Evolutionary conservation across 768 basidiomycete species (phyloP), one percentile per base, ranked within the genome.

Genomic region (Kwoniella bestiolae): DNA sequence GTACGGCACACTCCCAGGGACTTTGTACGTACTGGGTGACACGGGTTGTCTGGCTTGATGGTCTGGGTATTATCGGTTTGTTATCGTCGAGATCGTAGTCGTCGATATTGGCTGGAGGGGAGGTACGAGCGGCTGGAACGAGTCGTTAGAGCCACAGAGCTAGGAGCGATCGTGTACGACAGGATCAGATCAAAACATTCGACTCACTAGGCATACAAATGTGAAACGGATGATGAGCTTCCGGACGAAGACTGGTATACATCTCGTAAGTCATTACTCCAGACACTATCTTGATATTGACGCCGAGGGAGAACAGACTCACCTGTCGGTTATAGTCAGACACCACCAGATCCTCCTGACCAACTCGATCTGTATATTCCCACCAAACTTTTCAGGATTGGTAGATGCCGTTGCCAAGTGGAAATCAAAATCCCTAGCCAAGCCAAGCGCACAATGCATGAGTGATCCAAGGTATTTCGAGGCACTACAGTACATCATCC

Each of bases 291-390:
- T n/a, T n/a, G n/a, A n/a, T n/a, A n/a, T n/a, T n/a, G n/a, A n/a
- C n/a, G n/a, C n/a, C n/a, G n/a, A n/a, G n/a, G n/a, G n/a, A n/a
- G n/a, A n/a, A n/a, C n/a, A 11, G 34, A 58, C 58, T 52, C 26
- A 66, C 60, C 66, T 63, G 34, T 68, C 67, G 6, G 61, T 60
- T 1, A 68, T 58, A 41, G 61, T 59, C 45, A 68, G 38, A 63
- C 67, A 68, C 62, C 67, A 68, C 67, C 67, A 68, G 8, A 68
- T 68, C 35, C 67, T 28, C 38, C 67, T 57, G 23, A 52, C 49
- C 3, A 68, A 41, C 49, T 68, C 50, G 21, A 46, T 58, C 23
- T 56, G 47, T 2, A 68, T 41, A 35, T 51, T 44, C 14, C 67
- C 67, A 23, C 67, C 67, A 28, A 38, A 68, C 11, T 29, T 34